These are phyloP conservation scores for Bondarzewia mesenterica DNA, from an alignment of 1,284 basidiomycete genomes.

Conservation along the genomic window DNA sequence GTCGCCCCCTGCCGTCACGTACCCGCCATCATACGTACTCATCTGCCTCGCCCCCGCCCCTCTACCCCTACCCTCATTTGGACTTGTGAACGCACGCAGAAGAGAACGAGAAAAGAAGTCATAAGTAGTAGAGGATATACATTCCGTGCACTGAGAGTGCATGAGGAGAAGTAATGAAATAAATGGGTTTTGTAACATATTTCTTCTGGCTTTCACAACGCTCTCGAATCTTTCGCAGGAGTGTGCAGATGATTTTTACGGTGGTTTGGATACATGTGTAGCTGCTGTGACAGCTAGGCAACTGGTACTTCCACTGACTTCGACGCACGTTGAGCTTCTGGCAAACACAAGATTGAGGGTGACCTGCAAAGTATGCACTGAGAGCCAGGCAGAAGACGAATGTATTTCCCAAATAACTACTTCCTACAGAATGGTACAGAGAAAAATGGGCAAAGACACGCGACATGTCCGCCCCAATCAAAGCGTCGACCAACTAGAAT, in stretches of 20 bases:
- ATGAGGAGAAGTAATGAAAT: conserved; percentile 5
- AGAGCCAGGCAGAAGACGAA: no score
- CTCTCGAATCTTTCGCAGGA: background rate
- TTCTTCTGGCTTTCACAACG: background rate
- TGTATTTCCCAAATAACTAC: no score
- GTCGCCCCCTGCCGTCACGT: background rate
- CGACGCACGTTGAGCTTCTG: no score
- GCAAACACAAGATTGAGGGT: no score
- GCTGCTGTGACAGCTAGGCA: no score
- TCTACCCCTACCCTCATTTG: background rate
- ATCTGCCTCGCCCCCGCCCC: background rate
- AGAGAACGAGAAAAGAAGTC: background rate
- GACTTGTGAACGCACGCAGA: background rate
- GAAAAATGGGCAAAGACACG: no score
- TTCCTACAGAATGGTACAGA: no score
- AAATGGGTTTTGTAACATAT: conserved; percentile 4
- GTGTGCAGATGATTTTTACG: background rate
- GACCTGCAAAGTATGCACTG: no score
- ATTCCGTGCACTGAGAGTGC: background rate
- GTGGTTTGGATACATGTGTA: no score
- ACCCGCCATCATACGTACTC: background rate
- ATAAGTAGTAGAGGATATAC: background rate
- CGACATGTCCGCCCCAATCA: conserved; percentile 49
- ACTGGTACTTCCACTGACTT: no score
- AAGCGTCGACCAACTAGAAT: conserved; percentile 40